Percentiles rank a stretch among this genome's conserved stretches.
Conservation (phyloP, 352 stramenopile genomes). For the Albugo candida region DNA sequence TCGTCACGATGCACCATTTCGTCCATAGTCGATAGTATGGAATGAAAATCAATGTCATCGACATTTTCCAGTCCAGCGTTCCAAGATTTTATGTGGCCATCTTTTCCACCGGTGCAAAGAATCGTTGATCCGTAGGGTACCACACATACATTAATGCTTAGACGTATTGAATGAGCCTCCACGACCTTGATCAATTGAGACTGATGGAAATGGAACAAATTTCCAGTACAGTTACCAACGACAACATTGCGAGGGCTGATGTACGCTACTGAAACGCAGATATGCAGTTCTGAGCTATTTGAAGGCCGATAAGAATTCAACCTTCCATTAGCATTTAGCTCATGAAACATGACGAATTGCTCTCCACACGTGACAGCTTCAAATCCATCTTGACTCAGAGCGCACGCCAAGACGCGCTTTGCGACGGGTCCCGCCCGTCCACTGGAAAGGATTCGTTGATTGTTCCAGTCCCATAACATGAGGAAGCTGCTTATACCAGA, state of each 20-base stretch:
- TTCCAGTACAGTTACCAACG: conserved; percentile 34
- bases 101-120: conserved; percentile 56
- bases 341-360: conserved; percentile 42
- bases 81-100: conserved; percentile 62
- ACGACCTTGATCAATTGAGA: conserved; percentile 28
- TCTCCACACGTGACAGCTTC: conserved; percentile 41
- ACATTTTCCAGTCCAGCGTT: conserved; percentile 15
- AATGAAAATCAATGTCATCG: neutral
- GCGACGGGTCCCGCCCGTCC: conserved; percentile 15
- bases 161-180: conserved; percentile 28
- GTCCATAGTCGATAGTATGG: neutral
- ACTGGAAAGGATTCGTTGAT: conserved; percentile 32
- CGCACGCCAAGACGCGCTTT: conserved; percentile 1
- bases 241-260: conserved; percentile 31
- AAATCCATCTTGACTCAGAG: conserved; percentile 42
- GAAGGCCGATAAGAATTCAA: conserved; percentile 10
- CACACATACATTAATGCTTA: conserved; percentile 33
- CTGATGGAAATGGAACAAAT: conserved; percentile 52
- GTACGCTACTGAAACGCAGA: conserved; percentile 32
- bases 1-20: conserved; percentile 23
- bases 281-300: conserved; percentile 9
- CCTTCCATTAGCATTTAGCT: conserved; percentile 25
- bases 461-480: conserved; percentile 66
- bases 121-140: conserved; percentile 50
- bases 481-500: conserved; percentile 36